Evolutionary conservation across 139 green algal species (phyloP).

Genomic region (Diplosphaera chodatii): DNA sequence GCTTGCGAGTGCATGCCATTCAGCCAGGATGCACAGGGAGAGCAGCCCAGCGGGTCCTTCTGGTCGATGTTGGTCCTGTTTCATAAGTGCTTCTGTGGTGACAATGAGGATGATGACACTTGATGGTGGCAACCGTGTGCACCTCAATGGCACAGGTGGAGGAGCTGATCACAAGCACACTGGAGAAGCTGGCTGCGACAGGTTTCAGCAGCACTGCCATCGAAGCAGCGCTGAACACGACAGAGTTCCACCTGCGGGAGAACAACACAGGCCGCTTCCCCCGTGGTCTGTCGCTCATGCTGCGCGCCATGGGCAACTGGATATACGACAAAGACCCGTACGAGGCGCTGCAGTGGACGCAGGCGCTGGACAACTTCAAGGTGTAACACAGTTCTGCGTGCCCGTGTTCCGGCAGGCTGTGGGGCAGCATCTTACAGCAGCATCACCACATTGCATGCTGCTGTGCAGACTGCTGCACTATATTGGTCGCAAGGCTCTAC

Average conservation of each 20-base stretch:
- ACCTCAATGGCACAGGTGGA: slow-evolving; percentile 49
- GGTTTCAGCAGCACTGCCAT: slow-evolving; percentile 69
- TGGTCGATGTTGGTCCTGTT: too few species aligned
- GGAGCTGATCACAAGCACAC: slow-evolving; percentile 69
- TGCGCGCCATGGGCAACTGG: slow-evolving; percentile 87
- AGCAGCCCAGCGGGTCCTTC: too few species aligned
- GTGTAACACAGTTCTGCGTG: too few species aligned
- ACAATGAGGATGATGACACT: too few species aligned
- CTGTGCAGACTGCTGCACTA: background rate
- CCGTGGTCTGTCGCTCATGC: slow-evolving; percentile 92
- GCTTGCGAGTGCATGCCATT: too few species aligned
- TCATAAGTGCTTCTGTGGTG: too few species aligned
- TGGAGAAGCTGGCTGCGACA: slow-evolving; percentile 59
- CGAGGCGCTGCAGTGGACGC: slow-evolving; percentile 83
- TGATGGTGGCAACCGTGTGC: too few species aligned
- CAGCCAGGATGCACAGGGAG: too few species aligned
- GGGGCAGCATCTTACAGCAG: too few species aligned
- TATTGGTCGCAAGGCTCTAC: too few species aligned
- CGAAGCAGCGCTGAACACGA: slow-evolving; percentile 95
- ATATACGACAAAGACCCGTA: slow-evolving; percentile 95
- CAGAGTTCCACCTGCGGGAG: slow-evolving; percentile 95
- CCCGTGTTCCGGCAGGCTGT: too few species aligned
- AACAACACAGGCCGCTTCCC: slow-evolving; percentile 99
- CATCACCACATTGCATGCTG: too few species aligned
- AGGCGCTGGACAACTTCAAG: slow-evolving; percentile 86